These are phyloP conservation scores for Rhinocladiella similis DNA, from an alignment of 2,329 filamentous ascomycete species.

Conservation along the genomic window DNA sequence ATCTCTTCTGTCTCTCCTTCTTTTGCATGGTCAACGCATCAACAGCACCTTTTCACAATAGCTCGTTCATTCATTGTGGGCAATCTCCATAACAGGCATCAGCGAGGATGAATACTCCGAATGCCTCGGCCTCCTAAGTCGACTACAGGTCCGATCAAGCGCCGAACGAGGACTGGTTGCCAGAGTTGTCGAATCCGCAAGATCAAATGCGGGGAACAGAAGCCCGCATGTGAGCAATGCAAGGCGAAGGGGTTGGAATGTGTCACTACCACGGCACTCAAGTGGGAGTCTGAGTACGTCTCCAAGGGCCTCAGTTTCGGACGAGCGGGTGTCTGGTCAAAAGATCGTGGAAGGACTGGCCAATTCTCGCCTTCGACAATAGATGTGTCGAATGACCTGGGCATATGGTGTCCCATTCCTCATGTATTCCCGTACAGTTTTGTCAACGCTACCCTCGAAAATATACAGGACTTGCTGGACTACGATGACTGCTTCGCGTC, in stretches of 20 bases:
- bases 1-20: no score
- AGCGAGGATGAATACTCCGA: not conserved
- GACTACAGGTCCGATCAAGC: conserved; percentile 8
- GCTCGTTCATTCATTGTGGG: no score
- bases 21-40: not conserved
- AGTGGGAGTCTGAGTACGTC: conserved; percentile 14
- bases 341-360: conserved; percentile 7
- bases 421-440: conserved; percentile 12
- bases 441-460: conserved; percentile 8
- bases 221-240: conserved; percentile 41
- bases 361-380: conserved; percentile 1
- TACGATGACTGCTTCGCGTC: not conserved
- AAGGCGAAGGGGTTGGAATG: conserved; percentile 37
- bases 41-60: not conserved
- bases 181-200: conserved; percentile 42
- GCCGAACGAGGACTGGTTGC: conserved; percentile 40
- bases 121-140: conserved; percentile 16
- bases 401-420: conserved; percentile 9
- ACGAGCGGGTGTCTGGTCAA: conserved; percentile 11
- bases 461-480: conserved; percentile 6
- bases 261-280: conserved; percentile 13
- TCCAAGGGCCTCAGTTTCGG: conserved; percentile 12
- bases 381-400: not conserved
- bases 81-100: not conserved
- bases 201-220: conserved; percentile 43